Conservation (phyloP, 257 asterid genomes). For the Rauvolfia tetraphylla region DNA sequence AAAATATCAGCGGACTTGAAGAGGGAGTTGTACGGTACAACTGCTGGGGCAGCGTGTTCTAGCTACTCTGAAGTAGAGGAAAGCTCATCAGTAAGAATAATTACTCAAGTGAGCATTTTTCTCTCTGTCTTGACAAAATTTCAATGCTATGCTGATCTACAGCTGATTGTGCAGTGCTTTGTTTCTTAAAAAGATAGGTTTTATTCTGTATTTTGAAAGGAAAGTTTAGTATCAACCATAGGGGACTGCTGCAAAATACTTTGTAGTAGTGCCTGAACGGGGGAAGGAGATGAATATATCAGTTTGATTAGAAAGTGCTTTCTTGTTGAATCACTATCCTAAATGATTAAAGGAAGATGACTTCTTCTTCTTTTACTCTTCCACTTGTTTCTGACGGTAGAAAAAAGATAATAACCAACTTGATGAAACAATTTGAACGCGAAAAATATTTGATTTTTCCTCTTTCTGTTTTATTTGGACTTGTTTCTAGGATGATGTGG, state of each 20-base stretch:
- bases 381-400: background rate
- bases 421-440: background rate
- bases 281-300: background rate
- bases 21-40: constrained; percentile 81
- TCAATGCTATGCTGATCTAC: background rate
- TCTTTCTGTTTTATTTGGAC: background rate
- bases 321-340: background rate
- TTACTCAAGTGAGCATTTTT: constrained; percentile 60
- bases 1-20: constrained; percentile 77
- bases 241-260: background rate
- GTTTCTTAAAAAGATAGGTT: background rate
- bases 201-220: background rate
- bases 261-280: background rate
- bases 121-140: background rate
- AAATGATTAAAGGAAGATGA: background rate
- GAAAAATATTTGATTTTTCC: background rate
- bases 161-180: background rate
- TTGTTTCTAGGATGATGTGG: constrained; percentile 65
- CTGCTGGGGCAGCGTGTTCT: constrained; percentile 48
- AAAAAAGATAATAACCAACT: background rate
- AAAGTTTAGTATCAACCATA: background rate
- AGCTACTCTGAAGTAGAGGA: constrained; percentile 71
- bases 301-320: background rate
- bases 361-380: background rate
- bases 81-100: constrained; percentile 71